Conservation (phyloP, 257 asterid species). For the Ophiorrhiza pumila region DNA sequence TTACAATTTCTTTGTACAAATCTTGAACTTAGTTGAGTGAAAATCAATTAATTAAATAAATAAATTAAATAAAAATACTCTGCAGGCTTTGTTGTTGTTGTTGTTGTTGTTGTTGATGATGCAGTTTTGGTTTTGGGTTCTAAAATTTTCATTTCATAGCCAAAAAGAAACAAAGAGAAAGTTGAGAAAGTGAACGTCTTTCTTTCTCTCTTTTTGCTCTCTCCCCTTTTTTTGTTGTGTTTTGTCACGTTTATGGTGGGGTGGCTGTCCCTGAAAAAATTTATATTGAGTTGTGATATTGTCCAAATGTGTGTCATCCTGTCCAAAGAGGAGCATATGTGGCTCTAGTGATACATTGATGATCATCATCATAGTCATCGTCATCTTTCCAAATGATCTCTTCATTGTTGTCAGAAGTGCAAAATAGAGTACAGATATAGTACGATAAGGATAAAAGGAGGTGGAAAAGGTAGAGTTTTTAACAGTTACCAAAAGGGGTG, state of each 20-base stretch:
- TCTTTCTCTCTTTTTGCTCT: constrained; percentile 15
- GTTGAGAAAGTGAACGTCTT: constrained; percentile 15
- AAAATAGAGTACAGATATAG: constrained; percentile 2
- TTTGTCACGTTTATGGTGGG: constrained; percentile 26
- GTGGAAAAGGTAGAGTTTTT: background rate
- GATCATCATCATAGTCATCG: background rate
- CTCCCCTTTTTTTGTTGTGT: background rate
- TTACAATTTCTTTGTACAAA: background rate
- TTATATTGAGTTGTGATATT: constrained; percentile 21
- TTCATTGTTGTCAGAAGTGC: constrained; percentile 18
- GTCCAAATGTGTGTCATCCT: no score
- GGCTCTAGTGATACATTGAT: background rate
- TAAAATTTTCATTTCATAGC: constrained; percentile 4
- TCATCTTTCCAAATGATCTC: constrained; percentile 15
- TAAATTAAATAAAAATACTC: background rate
- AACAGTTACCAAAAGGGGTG: background rate
- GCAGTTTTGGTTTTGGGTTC: constrained; percentile 10
- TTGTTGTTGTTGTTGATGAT: no score
- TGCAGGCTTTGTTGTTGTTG: no score
- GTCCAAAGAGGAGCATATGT: constrained; percentile 2
- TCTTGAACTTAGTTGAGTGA: background rate
- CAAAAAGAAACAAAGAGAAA: constrained; percentile 5
- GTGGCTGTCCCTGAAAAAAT: constrained; percentile 12
- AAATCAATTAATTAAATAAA: background rate
- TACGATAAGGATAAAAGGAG: constrained; percentile 7